Evolutionary conservation across 805 yeast genomes (phyloP).

Genomic region (Ascoidea tarda): DNA sequence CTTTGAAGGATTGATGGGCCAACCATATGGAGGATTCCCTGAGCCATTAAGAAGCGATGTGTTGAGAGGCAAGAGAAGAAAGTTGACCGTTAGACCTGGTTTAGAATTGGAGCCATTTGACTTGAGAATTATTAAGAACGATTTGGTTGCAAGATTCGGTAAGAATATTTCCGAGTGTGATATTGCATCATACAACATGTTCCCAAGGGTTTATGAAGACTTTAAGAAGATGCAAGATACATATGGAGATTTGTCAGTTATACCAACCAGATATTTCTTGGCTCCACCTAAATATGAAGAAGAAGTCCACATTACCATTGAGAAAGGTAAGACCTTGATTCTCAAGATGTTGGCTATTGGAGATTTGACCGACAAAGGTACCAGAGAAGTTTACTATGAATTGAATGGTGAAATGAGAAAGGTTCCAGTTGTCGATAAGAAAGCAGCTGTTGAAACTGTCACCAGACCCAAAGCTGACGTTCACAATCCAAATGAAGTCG

Average conservation of each 20-base stretch:
- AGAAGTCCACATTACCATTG: slow-evolving; percentile 80
- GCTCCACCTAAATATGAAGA: slow-evolving; percentile 80
- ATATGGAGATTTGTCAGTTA: slow-evolving; percentile 86
- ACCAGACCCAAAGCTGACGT: slow-evolving; percentile 85
- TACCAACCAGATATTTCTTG: slow-evolving; percentile 86
- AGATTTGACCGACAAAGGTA: slow-evolving; percentile 72
- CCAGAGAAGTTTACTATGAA: slow-evolving; percentile 94
- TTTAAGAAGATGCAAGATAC: slow-evolving; percentile 59
- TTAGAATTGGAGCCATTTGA: slow-evolving; percentile 78
- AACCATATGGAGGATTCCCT: slow-evolving; percentile 99
- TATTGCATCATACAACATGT: slow-evolving; percentile 93
- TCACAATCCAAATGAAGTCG: slow-evolving; percentile 80
- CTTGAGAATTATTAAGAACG: slow-evolving; percentile 55
- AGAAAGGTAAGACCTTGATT: slow-evolving; percentile 88
- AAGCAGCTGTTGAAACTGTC: slow-evolving; percentile 71
- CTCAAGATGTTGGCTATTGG: slow-evolving; percentile 88
- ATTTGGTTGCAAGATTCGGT: slow-evolving; percentile 66
- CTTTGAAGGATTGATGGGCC: slow-evolving; percentile 98
- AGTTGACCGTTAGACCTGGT: slow-evolving; percentile 85
- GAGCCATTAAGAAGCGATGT: slow-evolving; percentile 93
- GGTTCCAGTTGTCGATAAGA: slow-evolving; percentile 81
- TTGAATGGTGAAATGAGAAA: slow-evolving; percentile 97
- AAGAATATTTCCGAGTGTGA: slow-evolving; percentile 63
- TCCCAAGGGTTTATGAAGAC: slow-evolving; percentile 92
- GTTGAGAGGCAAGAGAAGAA: slow-evolving; percentile 83